Evolutionary conservation across 2,329 filamentous ascomycete genomes (phyloP), one percentile per base, ranked within the genome.

Genomic region (Fusarium sulawesiense): DNA sequence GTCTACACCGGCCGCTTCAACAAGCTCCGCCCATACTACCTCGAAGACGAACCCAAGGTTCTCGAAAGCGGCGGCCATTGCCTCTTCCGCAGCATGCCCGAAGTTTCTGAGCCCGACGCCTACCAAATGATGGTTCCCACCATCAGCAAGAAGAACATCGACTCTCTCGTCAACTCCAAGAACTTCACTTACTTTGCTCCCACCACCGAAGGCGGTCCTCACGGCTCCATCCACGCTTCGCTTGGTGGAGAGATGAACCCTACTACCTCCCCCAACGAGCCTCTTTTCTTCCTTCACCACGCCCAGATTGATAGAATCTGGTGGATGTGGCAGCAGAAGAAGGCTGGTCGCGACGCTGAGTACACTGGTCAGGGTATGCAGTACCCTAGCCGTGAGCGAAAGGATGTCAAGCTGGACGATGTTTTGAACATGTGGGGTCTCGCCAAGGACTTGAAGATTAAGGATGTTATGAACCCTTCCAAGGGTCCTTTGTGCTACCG

Each of bases 261-360:
- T 4, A 58, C 51, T 2, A 64, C 61, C 3, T 64, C 61, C 3
- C 61, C 61, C 1, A 64, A 64, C 4, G 61, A 65, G 7, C 60
- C 62, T 32, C 53, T 65, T 2, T 65, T 65, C 41, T 65, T 65
- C 41, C 3, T 65, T 11, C 62, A 65, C 7, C 60, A 65, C 2
- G 54, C 60, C 2, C 46, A 48, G 10, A 47, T 65, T 3, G 62
- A 65, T 21, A 54, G 54, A 6, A 46, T 65, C 5, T 65, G 62
- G 62, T 37, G 34, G 40, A 1, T 42, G 14, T 65, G 62, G 62
- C 60, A 65, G n/a, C 44, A 60, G 34, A 14, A 63, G 32, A 63
- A 63, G 8, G 25, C 60, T 0, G 9, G 40, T 1, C 37, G 60
- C 8, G 32, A 56, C 7, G 18, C 47, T 1, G 58, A 63, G 42